Evolutionary conservation across 768 basidiomycete species (phyloP), one percentile per base, ranked within the genome.

Genomic region (Leccinum fibrillosum): DNA sequence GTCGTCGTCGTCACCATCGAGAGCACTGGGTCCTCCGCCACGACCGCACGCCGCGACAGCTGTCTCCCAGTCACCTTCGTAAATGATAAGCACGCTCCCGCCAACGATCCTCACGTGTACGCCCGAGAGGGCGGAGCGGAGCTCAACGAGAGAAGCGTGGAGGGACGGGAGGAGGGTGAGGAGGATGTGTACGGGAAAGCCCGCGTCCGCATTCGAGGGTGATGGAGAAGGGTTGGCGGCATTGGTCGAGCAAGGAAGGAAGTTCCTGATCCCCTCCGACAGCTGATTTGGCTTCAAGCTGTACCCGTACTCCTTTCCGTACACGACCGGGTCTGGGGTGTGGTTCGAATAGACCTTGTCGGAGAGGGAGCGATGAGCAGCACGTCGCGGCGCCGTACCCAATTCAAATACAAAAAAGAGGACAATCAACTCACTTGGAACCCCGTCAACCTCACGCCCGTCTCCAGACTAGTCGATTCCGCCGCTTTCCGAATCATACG

Each of bases 361-460:
- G 39, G 8, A 35, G 17, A 39, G 37, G 17, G 17, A 42, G n/a
- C n/a, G 9, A 54, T 51, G 49, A 13, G 54, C 49, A 32, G 2
- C 45, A 50, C 56, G 35, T 34, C 12, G 49, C 37, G 26, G 26
- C 9, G 19, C 17, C 2, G 45, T 30, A 21, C 17, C 7, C 47
- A n/a, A 34, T 34, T n/a, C n/a, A 37, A 28, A 10, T 0, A 69
- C 81, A 39, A 35, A 39, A 39, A n/a, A 39, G 17, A 19, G 39
- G n/a, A 42, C n/a, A 2, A 19, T 2, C 39, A 19, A 42, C 39
- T 53, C 62, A 94, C 96, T 79, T 94, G 91, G 72, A 93, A 98
- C 7, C 92, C 97, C 2, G 94, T 97, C 51, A 98, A 72, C 39
- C 92, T 75, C 4, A 98, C 60, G 0, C 96, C 97, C 1, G 86